These are phyloP conservation scores for Bipolaris gigantea DNA, from an alignment of 2,329 filamentous ascomycete species.

Conservation along the genomic window DNA sequence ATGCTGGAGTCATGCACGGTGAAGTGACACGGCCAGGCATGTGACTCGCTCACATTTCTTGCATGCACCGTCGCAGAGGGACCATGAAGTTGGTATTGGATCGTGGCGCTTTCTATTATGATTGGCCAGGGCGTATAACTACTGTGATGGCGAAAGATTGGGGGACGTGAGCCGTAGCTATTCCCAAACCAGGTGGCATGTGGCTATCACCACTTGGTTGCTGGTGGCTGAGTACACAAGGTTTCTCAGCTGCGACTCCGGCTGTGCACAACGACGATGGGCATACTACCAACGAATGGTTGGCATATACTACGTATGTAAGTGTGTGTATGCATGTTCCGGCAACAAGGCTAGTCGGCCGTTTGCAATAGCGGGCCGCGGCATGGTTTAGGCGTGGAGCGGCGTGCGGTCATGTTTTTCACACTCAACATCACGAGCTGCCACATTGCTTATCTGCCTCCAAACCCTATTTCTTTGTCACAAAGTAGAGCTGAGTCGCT, in stretches of 20 bases:
- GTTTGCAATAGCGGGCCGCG: constrained; percentile 1
- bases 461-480: constrained; percentile 7
- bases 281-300: background rate
- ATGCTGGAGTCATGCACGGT: constrained; percentile 5
- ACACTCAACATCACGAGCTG: constrained; percentile 1
- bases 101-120: background rate
- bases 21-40: background rate
- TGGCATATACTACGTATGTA: too few relatives aligned
- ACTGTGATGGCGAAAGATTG: background rate
- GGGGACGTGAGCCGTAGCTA: background rate
- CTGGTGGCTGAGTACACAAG: background rate
- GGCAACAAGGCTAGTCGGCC: constrained; percentile 1
- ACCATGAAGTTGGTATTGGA: constrained; percentile 7
- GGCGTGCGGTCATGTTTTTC: constrained; percentile 4
- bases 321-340: background rate
- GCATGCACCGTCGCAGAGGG: background rate
- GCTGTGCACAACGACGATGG: background rate
- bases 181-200: background rate
- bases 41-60: constrained; percentile 3
- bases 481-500: constrained; percentile 2
- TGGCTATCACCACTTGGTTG: constrained; percentile 1
- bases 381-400: constrained; percentile 4
- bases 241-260: background rate
- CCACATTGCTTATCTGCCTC: constrained; percentile 1
- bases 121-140: too few relatives aligned